These are phyloP conservation scores for Cyclocybe aegerita DNA, from an alignment of 768 basidiomycete genomes.

Conservation along the genomic window DNA sequence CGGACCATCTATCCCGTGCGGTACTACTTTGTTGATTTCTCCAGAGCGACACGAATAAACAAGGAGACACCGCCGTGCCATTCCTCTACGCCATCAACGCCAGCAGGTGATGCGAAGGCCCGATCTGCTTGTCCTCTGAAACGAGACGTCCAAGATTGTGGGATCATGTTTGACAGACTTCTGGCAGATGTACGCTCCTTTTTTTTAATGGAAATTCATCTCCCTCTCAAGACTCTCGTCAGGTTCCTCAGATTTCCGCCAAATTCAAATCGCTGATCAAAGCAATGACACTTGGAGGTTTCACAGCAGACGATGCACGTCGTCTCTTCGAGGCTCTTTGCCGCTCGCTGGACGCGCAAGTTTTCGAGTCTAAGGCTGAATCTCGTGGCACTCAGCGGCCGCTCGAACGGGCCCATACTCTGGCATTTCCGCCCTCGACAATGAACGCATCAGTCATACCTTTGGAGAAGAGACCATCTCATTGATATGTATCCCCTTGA, in stretches of 20 bases:
- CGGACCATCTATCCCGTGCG: conserved; percentile 34
- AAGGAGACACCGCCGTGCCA: conserved; percentile 7
- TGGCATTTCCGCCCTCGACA: conserved; percentile 2
- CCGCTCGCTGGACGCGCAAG: conserved; percentile 38
- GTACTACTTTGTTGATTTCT: conserved; percentile 36
- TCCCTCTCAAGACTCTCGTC: too few relatives aligned
- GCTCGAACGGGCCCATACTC: conserved; percentile 8
- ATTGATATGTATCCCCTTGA: too few relatives aligned
- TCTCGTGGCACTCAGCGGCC: neutral
- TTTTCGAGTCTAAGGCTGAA: conserved; percentile 31
- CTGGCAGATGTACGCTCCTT: conserved; percentile 29
- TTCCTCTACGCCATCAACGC: conserved; percentile 13
- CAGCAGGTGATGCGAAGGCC: conserved; percentile 1
- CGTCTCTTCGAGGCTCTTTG: conserved; percentile 51
- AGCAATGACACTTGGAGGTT: conserved; percentile 47
- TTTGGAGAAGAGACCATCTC: too few relatives aligned
- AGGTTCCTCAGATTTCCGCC: conserved; percentile 39
- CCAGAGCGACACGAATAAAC: conserved; percentile 18
- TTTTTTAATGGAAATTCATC: neutral
- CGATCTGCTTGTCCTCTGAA: conserved; percentile 21
- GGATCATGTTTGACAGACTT: conserved; percentile 34
- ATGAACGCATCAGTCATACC: too few relatives aligned
- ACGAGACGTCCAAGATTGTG: conserved; percentile 41
- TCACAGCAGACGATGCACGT: conserved; percentile 48
- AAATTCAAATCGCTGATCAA: conserved; percentile 45